Conservation (phyloP, 768 basidiomycete species). For the Podaxis sp. region DNA sequence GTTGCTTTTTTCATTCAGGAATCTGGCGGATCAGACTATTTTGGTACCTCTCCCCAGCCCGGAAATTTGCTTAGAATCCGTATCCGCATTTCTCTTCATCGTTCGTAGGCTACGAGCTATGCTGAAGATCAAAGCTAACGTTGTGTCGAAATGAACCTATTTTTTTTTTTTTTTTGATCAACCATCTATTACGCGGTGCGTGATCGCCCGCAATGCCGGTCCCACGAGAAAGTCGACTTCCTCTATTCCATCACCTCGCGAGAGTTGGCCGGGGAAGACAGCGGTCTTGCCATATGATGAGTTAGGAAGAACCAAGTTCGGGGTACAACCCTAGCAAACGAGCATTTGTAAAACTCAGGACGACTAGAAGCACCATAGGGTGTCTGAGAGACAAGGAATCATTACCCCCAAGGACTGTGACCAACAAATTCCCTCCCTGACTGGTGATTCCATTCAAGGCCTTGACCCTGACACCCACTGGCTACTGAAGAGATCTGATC, state of each 20-base stretch:
- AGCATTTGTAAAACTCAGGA: background rate
- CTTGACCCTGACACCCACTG: background rate
- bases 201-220: background rate
- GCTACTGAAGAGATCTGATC: constrained; percentile 6
- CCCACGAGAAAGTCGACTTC: background rate
- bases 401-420: background rate
- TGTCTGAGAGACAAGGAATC: background rate
- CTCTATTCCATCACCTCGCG: background rate
- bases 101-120: background rate
- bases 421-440: background rate
- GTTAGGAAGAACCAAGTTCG: background rate
- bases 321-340: background rate
- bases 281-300: background rate
- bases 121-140: background rate
- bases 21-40: background rate
- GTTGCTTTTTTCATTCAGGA: too few species aligned
- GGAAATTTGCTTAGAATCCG: background rate
- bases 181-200: too few species aligned
- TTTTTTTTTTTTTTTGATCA: too few species aligned
- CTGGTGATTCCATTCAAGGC: background rate
- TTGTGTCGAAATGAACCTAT: background rate
- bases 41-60: background rate
- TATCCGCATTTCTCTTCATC: background rate
- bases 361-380: background rate
- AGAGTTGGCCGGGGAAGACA: background rate